Percentiles rank a stretch among this genome's conserved stretches.
These are phyloP conservation scores for Lunularia cruciata DNA, from an alignment of 225 moss, liverwort and hornwort species.

Conservation along the genomic window DNA sequence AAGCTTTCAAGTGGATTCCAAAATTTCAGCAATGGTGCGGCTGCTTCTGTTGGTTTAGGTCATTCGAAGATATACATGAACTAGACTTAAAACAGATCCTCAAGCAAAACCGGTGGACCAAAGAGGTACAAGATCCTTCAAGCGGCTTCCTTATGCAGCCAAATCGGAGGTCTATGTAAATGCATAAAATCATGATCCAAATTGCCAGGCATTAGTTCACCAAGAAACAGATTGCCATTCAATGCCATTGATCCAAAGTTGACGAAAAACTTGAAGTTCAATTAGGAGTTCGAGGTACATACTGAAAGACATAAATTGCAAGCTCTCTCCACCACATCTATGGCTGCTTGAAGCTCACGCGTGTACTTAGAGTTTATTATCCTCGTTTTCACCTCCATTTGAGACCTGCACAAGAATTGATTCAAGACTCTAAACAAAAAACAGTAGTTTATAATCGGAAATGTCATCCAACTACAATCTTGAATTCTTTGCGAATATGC, in stretches of 20 bases:
- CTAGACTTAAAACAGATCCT: no score
- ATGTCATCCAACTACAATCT: no score
- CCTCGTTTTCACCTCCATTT: conserved; percentile 31
- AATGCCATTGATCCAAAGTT: background rate
- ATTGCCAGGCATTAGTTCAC: background rate
- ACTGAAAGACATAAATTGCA: conserved; percentile 64
- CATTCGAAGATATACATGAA: no score
- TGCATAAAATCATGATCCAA: no score
- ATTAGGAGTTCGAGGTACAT: conserved; percentile 13
- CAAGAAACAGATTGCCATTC: background rate
- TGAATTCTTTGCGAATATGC: no score
- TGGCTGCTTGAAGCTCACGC: conserved; percentile 55
- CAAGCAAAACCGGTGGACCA: no score
- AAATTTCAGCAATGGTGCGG: no score
- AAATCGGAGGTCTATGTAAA: no score
- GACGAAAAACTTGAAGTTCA: background rate
- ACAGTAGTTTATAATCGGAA: no score
- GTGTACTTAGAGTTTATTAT: conserved; percentile 33
- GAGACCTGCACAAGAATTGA: conserved; percentile 33
- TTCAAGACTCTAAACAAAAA: background rate
- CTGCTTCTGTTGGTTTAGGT: no score
- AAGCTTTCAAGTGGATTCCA: no score
- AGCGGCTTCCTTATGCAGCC: background rate
- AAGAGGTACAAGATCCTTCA: background rate
- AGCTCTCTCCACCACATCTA: conserved; percentile 69